Conservation (phyloP, 2,329 filamentous ascomycete species). For the Xylaria polymorpha region DNA sequence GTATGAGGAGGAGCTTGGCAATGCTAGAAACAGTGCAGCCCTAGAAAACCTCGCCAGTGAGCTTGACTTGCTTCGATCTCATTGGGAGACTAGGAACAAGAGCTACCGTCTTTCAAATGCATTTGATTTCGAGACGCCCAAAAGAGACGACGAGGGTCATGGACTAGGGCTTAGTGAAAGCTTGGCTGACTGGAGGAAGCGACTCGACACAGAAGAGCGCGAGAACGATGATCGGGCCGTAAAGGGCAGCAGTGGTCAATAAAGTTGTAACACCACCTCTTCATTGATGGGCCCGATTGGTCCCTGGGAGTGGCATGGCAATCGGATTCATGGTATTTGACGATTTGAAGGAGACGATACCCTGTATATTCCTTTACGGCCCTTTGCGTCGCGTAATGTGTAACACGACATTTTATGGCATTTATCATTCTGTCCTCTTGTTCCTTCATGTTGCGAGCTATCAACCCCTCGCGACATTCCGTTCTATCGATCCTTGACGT, state of each 20-base stretch:
- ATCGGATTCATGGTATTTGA: conserved; percentile 31
- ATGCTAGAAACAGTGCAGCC: conserved; percentile 71
- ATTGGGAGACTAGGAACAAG: conserved; percentile 97
- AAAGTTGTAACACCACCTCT: conserved; percentile 15
- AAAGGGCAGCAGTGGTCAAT: conserved; percentile 39
- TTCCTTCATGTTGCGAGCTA: conserved; percentile 25
- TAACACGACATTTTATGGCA: conserved; percentile 42
- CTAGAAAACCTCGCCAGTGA: conserved; percentile 93
- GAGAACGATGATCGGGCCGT: conserved; percentile 38
- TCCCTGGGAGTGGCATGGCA: conserved; percentile 10
- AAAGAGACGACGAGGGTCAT: conserved; percentile 59
- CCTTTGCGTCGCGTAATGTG: conserved; percentile 40
- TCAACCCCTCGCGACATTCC: conserved; percentile 13
- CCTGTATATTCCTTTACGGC: conserved; percentile 40
- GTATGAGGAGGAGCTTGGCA: conserved; percentile 66
- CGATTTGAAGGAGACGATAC: conserved; percentile 39
- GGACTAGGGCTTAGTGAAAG: conserved; percentile 73
- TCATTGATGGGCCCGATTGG: background rate
- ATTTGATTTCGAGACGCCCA: conserved; percentile 80
- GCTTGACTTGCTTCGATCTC: conserved; percentile 86
- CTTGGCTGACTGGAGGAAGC: conserved; percentile 82
- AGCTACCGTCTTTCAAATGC: conserved; percentile 91
- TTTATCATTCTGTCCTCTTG: conserved; percentile 36
- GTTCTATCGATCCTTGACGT: conserved; percentile 14
- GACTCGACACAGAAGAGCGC: conserved; percentile 71